Evolutionary conservation across 768 basidiomycete species (phyloP).

Genomic region (Pholiota molesta): DNA sequence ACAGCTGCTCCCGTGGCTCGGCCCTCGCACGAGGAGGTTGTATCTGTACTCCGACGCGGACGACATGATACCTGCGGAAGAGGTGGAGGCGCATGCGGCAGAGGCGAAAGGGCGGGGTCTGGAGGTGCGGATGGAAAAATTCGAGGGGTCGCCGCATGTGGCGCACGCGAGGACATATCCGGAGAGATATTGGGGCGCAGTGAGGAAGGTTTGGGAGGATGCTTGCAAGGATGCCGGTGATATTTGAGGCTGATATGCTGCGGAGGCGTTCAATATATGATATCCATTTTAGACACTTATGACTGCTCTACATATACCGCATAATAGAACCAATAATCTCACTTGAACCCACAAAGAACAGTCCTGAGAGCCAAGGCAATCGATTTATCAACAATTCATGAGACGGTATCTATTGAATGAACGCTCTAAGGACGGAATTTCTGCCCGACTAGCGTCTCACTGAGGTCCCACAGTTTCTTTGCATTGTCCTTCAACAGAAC

Average conservation of each 20-base stretch:
- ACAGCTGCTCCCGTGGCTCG: constrained; percentile 42
- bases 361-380: no score
- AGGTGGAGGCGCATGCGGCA: constrained; percentile 40
- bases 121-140: constrained; percentile 37
- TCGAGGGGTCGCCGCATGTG: constrained; percentile 46
- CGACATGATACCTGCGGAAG: constrained; percentile 36
- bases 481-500: background rate
- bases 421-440: background rate
- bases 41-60: constrained; percentile 50
- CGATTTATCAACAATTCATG: no score
- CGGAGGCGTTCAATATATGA: no score
- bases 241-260: background rate
- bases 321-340: no score
- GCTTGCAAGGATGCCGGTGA: background rate
- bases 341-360: no score
- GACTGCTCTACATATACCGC: no score
- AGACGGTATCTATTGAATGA: no score
- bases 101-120: constrained; percentile 34
- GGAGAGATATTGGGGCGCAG: constrained; percentile 45
- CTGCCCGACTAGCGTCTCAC: constrained; percentile 1
- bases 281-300: no score
- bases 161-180: constrained; percentile 47
- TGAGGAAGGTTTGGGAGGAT: constrained; percentile 37
- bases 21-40: constrained; percentile 40
- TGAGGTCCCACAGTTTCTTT: constrained; percentile 4